Evolutionary conservation across 345 rosid genomes (phyloP), one percentile per base, ranked within the genome.

Genomic region (Lepidium aucheri): DNA sequence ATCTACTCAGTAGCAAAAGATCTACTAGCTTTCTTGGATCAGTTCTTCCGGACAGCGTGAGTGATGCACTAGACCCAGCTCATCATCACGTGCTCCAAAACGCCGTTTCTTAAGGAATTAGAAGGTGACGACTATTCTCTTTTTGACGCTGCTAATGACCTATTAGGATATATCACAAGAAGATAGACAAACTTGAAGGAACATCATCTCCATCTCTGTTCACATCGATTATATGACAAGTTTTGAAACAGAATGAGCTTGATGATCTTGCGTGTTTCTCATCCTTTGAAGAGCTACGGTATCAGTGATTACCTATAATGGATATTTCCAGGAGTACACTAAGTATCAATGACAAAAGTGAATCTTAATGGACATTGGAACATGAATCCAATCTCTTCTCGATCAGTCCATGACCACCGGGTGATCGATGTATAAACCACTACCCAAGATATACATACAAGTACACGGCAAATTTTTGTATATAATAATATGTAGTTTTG

Each of bases 71-170:
- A 16, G 95, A 89, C 78, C 89, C 95, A 38, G 85, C 86, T 13
- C 74, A 85, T 74, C 98, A 89, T 67, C 88, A 82, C 15, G 87
- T 92, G 41, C 87, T 89, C 65, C 96, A 78, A n/a, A 82, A 81
- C 43, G 87, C 85, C 43, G 78, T 82, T 73, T 75, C 87, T 7
- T 78, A 83, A 1, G 91, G 95, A 70, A 77, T 81, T 68, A 82
- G 82, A 78, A 92, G 98, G 98, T 89, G 33, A 75, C 33, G 2
- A 3, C 12, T 50, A 41, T 8, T 64, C 20, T 63, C 26, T 57
- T 26, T 41, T 68, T 49, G 16, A 49, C 1, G 5, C 39, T 65
- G 22, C 33, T 45, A 39, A 49, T 63, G 28, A 50, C 20, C 6
- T 45, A 32, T 33, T 8, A 36, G 65, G 54, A 16, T 47, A 41